A percentile compares a stretch with the other conserved stretches of the same genome.
Evolutionary conservation across 2,329 filamentous ascomycete genomes (phyloP).

Genomic region (Neonectria sp.): DNA sequence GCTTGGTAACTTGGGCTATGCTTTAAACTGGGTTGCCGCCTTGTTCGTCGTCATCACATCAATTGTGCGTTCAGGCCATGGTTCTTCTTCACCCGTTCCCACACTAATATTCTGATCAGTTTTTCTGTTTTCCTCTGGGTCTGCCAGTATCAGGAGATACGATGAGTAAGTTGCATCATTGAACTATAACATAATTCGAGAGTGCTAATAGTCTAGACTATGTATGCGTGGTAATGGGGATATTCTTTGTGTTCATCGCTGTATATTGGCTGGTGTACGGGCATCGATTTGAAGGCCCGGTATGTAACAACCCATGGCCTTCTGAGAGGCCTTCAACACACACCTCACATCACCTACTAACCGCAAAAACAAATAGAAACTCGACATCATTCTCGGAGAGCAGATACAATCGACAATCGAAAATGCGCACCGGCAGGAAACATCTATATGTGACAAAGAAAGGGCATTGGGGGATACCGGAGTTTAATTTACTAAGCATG

Average conservation of each 20-base stretch:
- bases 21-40: constrained; percentile 49
- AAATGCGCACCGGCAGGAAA: too few species aligned
- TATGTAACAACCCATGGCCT: neutral
- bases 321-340: too few species aligned
- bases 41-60: constrained; percentile 55
- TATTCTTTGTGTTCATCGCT: neutral
- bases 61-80: constrained; percentile 40
- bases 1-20: constrained; percentile 43
- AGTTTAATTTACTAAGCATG: too few species aligned
- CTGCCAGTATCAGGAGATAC: constrained; percentile 22
- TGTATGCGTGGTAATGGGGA: constrained; percentile 8
- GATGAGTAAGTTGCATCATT: constrained; percentile 22
- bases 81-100: too few species aligned
- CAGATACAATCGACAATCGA: neutral
- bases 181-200: too few species aligned
- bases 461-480: too few species aligned
- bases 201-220: constrained; percentile 6
- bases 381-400: neutral
- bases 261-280: constrained; percentile 14
- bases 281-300: constrained; percentile 6
- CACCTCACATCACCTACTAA: too few species aligned
- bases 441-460: too few species aligned
- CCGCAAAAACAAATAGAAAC: neutral
- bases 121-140: constrained; percentile 28
- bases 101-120: constrained; percentile 5